Evolutionary conservation across 768 basidiomycete genomes (phyloP), one percentile per base, ranked within the genome.

Genomic region (Sutorius australiensis): DNA sequence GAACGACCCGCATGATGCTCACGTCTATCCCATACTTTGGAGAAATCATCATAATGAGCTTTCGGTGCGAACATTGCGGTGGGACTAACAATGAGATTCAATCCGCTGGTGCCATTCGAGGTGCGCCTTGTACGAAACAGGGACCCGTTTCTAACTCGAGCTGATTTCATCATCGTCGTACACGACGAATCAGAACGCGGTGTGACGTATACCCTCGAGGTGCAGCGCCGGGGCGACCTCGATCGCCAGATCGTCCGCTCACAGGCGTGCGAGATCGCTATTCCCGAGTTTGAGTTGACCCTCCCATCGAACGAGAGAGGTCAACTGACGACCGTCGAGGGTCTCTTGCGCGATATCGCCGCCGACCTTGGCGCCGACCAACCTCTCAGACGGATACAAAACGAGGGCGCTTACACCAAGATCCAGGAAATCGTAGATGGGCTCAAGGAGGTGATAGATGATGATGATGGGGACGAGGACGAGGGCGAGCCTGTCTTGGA

Each of bases 271-370:
- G 86, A 89, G 52, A 79, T 98, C 61, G 65, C 75, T 41, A 86
- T 99, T 51, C 91, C 92, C 17, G 93, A 98, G 67, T 82, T 88
- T 60, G 84, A 93, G 59, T 79, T 99, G 55, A 95, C 92, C 2
- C 89, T 99, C 30, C 97, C 97, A 0, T 76, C 89, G 6, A 64
- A 64, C 1, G 82, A 84, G 10, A 83, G 91, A 14, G 95, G 95
- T 10, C 93, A 97, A 65, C 81, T 99, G 12, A 98, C 95, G n/a
- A 99, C 93, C 2, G 81, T 98, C 44, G 97, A 99, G 69, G 95
- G 97, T 34, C 81, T 98, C 57, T 72, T 99, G 31, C 80, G 86
- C 27, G 86, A 95, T 59, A 83, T 93, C 39, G 74, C 89, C 30
- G 72, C 84, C 0, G 95, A 98, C 73, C 80, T 98, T 37, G 77